Percentiles rank a stretch among this genome's conserved stretches.
Conservation (phyloP, 2,329 filamentous ascomycete species). For the Fusarium sambucinum region DNA sequence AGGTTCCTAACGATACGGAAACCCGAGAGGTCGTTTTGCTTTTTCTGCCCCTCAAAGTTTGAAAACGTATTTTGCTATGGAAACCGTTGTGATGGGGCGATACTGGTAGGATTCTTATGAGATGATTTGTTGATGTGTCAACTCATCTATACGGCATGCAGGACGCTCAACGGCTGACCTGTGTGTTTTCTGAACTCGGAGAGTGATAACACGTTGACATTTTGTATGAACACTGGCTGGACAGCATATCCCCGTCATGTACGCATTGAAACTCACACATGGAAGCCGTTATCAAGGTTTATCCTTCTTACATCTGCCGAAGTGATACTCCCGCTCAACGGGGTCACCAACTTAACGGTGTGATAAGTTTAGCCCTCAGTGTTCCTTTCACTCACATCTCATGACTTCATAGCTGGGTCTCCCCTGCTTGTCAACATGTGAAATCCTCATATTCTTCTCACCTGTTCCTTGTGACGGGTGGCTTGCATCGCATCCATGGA, state of each 20-base stretch:
- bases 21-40: conserved; percentile 13
- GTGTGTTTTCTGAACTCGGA: neutral
- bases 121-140: conserved; percentile 18
- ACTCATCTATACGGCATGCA: conserved; percentile 29
- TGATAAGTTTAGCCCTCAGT: neutral
- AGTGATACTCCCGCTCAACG: neutral
- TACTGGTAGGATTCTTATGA: conserved; percentile 7
- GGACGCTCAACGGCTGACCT: neutral
- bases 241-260: neutral
- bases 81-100: conserved; percentile 19
- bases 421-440: conserved; percentile 43
- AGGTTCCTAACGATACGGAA: conserved; percentile 23
- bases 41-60: neutral
- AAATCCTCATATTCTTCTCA: conserved; percentile 12
- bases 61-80: neutral
- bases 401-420: conserved; percentile 37
- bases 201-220: neutral
- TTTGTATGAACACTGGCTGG: neutral
- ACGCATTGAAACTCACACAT: neutral
- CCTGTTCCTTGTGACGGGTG: conserved; percentile 15
- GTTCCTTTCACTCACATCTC: conserved; percentile 13
- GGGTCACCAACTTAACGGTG: neutral
- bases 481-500: conserved; percentile 5
- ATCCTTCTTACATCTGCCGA: neutral
- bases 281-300: neutral